Percentiles rank a stretch among this genome's conserved stretches.
These are phyloP conservation scores for Daldinia caldariorum DNA, from an alignment of 495 filamentous ascomycete genomes.

Conservation along the genomic window DNA sequence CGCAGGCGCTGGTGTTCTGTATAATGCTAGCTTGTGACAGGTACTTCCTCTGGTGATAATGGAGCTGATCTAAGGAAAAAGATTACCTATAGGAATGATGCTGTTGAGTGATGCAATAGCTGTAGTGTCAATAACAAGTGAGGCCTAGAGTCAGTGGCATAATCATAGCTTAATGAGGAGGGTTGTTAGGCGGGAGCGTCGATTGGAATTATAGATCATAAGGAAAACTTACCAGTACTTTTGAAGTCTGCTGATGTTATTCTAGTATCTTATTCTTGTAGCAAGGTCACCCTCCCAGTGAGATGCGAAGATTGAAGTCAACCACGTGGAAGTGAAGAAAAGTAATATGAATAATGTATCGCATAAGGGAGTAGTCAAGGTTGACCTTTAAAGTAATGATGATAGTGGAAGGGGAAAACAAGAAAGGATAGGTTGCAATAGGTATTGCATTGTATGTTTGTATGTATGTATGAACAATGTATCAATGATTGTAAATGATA, in stretches of 20 bases:
- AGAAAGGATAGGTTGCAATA: background rate
- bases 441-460: background rate
- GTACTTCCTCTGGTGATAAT: background rate
- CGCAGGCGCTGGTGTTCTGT: conserved; percentile 32
- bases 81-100: background rate
- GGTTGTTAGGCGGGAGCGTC: background rate
- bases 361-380: background rate
- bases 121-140: conserved; percentile 2
- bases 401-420: background rate
- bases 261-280: background rate
- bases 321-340: background rate
- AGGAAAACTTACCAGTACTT: background rate
- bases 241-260: background rate
- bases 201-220: background rate
- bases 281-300: background rate
- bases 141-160: background rate
- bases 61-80: background rate
- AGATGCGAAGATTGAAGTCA: background rate
- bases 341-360: background rate
- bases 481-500: background rate
- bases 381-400: background rate
- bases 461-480: background rate
- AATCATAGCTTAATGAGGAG: background rate
- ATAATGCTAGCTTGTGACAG: conserved; percentile 23
- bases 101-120: background rate